A percentile compares a stretch with the other conserved stretches of the same genome.
Evolutionary conservation across 139 green algal species (phyloP).

Genomic region (Desmodesmus armatus): DNA sequence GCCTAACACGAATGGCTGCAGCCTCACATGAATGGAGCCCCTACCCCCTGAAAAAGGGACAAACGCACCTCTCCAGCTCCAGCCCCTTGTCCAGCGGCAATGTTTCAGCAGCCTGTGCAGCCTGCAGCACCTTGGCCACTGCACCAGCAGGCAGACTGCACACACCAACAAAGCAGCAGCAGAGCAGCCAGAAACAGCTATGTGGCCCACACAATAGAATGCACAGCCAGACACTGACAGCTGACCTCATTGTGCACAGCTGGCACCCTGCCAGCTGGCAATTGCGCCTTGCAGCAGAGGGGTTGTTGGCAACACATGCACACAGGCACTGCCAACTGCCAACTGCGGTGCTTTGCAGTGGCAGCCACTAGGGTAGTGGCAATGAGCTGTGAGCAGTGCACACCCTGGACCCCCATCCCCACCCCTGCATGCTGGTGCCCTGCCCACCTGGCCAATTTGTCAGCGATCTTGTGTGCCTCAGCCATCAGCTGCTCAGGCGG

Average conservation of each 20-base stretch:
- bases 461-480: constrained; percentile 18
- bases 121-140: constrained; percentile 18
- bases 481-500: constrained; percentile 33
- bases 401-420: too few species aligned
- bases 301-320: not conserved
- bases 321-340: too few species aligned
- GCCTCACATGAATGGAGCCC: too few species aligned
- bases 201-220: too few species aligned
- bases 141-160: constrained; percentile 20
- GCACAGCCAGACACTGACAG: too few species aligned
- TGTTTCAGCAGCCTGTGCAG: constrained; percentile 29
- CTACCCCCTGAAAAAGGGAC: too few species aligned
- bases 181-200: not conserved
- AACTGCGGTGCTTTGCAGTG: too few species aligned
- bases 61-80: constrained; percentile 13
- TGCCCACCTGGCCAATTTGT: constrained; percentile 37
- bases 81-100: constrained; percentile 11
- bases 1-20: too few species aligned
- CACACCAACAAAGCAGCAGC: not conserved
- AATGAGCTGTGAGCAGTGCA: not conserved
- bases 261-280: too few species aligned
- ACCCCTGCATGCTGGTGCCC: too few species aligned
- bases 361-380: too few species aligned
- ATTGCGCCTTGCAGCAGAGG: not conserved
- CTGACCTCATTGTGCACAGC: not conserved